Base-by-base conservation (phyloP, 768 basidiomycete species). In the Tylopilus felleus region DNA sequence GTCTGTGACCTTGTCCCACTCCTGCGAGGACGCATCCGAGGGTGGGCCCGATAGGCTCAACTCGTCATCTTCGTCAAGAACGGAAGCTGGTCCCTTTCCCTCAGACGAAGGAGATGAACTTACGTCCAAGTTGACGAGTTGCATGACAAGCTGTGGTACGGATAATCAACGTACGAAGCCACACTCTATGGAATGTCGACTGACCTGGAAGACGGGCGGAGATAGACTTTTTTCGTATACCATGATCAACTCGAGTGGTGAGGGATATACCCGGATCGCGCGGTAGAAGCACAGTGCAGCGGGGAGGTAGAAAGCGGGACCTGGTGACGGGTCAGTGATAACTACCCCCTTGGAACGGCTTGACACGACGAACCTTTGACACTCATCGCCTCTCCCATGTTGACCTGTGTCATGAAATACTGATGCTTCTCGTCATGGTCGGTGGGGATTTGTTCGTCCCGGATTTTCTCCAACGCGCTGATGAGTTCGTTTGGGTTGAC, bases 161-260 rank as follows among this genome's bases (percentile, higher is more conserved):
- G 53, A 41, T 51, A n/a, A 12, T 63, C n/a, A 59, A 62, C 23
- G 21, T 22, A 25, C 22, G 46, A 43, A n/a, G 21, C n/a, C 13
- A 36, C 12, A 13, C 35, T 6, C 35, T 6, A 49, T 23, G 25
- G 22, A 16, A 23, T 16, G 28, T 23, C 13, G 10, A 71, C 74
- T 29, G 51, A 86, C 87, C 75, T 91, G 88, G 75, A 93, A 92
- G 46, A 93, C 76, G 35, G 84, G 78, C 25, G 82, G 80, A 3
- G 92, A 89, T 28, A 96, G 84, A 31, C 93, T 94, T 73, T 89
- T 88, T 74, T 98, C 86, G 65, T 97, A 96, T 57, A 98, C 95
- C 71, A 88, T 83, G 63, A 99, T 88, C 61, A 98, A 83, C 71
- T 98, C 97, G 29, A 93, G 84, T 1, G 95, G 93, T 28, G 90